Conservation (phyloP, 345 rosid species). For the Psidium guajava region DNA sequence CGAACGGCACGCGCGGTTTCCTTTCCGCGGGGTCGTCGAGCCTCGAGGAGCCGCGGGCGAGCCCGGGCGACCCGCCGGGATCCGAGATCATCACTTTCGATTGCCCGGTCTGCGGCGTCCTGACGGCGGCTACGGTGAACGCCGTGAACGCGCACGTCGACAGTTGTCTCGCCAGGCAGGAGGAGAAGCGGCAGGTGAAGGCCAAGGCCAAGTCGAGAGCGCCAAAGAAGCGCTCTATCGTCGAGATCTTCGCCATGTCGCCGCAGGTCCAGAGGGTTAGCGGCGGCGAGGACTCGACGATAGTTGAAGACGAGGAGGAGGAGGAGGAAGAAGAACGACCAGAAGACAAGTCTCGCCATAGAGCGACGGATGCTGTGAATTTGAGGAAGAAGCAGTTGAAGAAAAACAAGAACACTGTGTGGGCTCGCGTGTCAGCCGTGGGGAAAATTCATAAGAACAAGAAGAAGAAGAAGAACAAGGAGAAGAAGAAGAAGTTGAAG, state of each 20-base stretch:
- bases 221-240: slow-evolving; percentile 44
- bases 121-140: background rate
- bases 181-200: slow-evolving; percentile 5
- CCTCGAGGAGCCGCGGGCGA: background rate
- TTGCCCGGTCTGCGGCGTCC: background rate
- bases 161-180: background rate
- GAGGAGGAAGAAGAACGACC: background rate
- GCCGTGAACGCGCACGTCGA: background rate
- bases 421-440: background rate
- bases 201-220: slow-evolving; percentile 20
- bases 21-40: background rate
- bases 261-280: slow-evolving; percentile 16
- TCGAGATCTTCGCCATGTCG: slow-evolving; percentile 36
- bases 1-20: background rate
- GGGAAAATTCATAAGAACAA: background rate
- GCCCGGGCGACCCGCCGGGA: background rate
- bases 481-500: slow-evolving; percentile 9
- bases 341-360: background rate
- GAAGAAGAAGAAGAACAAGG: background rate
- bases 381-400: background rate
- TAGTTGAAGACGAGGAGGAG: background rate
- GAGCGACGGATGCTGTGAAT: background rate
- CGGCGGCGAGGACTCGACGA: background rate
- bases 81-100: background rate
- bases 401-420: background rate